Conservation (phyloP, 495 filamentous ascomycete genomes). For the Penicillium canariense region DNA sequence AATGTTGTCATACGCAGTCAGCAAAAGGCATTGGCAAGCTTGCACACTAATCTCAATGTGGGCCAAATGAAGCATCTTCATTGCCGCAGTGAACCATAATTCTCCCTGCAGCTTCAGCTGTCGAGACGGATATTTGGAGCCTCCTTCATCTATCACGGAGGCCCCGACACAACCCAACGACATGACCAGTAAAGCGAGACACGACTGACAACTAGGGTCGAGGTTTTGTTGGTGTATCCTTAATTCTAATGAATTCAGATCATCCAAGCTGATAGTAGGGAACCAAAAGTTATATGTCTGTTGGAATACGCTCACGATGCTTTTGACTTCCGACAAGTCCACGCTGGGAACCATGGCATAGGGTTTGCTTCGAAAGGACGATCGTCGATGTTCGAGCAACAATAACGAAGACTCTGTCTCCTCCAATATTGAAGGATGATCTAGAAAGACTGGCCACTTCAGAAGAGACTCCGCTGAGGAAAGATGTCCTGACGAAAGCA, state of each 20-base stretch:
- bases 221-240: too few relatives aligned
- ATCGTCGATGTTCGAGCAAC: slow-evolving; percentile 6
- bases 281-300: slow-evolving; percentile 19
- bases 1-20: slow-evolving; percentile 11
- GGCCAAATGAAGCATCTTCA: slow-evolving; percentile 13
- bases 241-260: slow-evolving; percentile 1
- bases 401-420: slow-evolving; percentile 7
- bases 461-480: slow-evolving; percentile 20
- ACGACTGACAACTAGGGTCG: too few relatives aligned
- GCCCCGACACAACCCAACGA: slow-evolving; percentile 15
- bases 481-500: too few relatives aligned
- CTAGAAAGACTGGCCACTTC: slow-evolving; percentile 14
- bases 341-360: slow-evolving; percentile 5
- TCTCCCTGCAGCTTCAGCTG: not conserved
- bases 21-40: slow-evolving; percentile 15
- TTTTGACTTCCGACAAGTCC: slow-evolving; percentile 10
- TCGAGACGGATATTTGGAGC: not conserved
- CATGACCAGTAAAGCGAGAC: slow-evolving; percentile 12
- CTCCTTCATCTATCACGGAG: not conserved
- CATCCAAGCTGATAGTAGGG: slow-evolving; percentile 10
- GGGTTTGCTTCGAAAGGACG: not conserved
- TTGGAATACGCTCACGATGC: slow-evolving; percentile 9
- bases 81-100: slow-evolving; percentile 11
- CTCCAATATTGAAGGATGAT: slow-evolving; percentile 6
- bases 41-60: slow-evolving; percentile 13